Percentiles rank a stretch among this genome's conserved stretches.
These are phyloP conservation scores for Zopfia rhizophila DNA, from an alignment of 2,329 filamentous ascomycete species.

Conservation along the genomic window DNA sequence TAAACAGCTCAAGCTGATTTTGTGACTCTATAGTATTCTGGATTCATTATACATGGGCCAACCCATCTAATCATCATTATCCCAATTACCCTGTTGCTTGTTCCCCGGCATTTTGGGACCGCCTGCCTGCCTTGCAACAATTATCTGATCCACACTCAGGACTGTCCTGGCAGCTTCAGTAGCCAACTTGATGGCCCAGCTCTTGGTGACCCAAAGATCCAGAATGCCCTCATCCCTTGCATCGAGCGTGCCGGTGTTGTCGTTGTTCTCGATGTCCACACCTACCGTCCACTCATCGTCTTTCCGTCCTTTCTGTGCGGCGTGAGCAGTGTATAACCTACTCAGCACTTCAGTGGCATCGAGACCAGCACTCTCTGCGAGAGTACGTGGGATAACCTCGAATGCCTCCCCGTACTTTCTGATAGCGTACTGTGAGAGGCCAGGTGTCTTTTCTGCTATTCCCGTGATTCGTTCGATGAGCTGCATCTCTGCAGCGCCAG, in stretches of 20 bases:
- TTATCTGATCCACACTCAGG: constrained; percentile 97
- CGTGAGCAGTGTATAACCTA: constrained; percentile 90
- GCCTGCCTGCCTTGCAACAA: constrained; percentile 95
- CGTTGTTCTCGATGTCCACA: constrained; percentile 91
- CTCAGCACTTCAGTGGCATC: constrained; percentile 98
- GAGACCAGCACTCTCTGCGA: constrained; percentile 93
- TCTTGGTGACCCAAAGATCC: constrained; percentile 90
- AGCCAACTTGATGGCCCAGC: constrained; percentile 96
- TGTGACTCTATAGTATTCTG: constrained; percentile 24
- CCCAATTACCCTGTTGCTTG: constrained; percentile 76
- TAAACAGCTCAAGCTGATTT: no score
- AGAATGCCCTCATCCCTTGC: constrained; percentile 89
- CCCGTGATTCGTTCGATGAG: constrained; percentile 91
- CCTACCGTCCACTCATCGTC: constrained; percentile 88
- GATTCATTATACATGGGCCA: constrained; percentile 18
- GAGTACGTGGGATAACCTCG: constrained; percentile 91
- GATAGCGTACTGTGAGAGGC: constrained; percentile 94
- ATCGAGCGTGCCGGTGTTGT: constrained; percentile 83
- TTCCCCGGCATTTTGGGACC: constrained; percentile 96
- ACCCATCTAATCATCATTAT: constrained; percentile 64
- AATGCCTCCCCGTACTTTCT: constrained; percentile 98
- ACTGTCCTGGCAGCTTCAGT: constrained; percentile 95
- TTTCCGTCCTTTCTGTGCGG: constrained; percentile 63
- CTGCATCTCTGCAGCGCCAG: constrained; percentile 93
- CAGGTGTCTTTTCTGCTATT: constrained; percentile 90